Percentiles rank a stretch among this genome's conserved stretches.
Evolutionary conservation across 768 basidiomycete genomes (phyloP).

Genomic region (Clavaria fumosa): DNA sequence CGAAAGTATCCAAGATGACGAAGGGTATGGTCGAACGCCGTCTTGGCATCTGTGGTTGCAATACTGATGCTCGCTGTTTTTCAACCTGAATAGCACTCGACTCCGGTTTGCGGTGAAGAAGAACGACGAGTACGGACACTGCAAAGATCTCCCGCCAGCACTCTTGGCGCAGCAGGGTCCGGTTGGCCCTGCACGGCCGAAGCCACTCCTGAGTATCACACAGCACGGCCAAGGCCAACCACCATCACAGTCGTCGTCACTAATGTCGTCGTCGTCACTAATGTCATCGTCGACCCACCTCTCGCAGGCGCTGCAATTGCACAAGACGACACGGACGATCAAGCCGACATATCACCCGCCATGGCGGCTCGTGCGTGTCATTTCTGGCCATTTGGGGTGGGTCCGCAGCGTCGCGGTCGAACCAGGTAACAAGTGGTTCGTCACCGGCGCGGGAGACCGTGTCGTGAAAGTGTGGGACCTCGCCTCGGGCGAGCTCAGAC

Average conservation of each 20-base stretch:
- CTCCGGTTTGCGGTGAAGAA: conserved; percentile 74
- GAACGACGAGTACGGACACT: conserved; percentile 78
- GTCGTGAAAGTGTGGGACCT: conserved; percentile 99
- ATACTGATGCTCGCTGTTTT: conserved; percentile 2
- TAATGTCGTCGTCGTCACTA: conserved; percentile 48
- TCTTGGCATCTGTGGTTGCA: neutral
- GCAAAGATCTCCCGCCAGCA: conserved; percentile 68
- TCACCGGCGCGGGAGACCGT: conserved; percentile 92
- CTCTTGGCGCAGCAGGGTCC: conserved; percentile 69
- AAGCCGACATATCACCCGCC: conserved; percentile 93
- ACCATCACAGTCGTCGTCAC: conserved; percentile 22
- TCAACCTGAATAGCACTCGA: conserved; percentile 54
- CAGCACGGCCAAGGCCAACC: conserved; percentile 21
- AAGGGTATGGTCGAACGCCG: conserved; percentile 39
- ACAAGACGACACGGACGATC: conserved; percentile 86
- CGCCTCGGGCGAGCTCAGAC: conserved; percentile 89
- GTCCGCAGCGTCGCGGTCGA: conserved; percentile 93
- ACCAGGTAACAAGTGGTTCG: conserved; percentile 98
- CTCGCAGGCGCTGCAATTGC: conserved; percentile 79
- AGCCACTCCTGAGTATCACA: too few relatives aligned
- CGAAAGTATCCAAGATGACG: conserved; percentile 46
- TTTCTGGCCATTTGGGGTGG: conserved; percentile 97
- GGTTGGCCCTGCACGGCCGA: conserved; percentile 67
- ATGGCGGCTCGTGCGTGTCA: conserved; percentile 94
- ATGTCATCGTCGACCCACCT: conserved; percentile 50